A percentile compares a stretch with the other conserved stretches of the same genome.
Conservation (phyloP, 83 land plant species). For the Picea mariana region DNA sequence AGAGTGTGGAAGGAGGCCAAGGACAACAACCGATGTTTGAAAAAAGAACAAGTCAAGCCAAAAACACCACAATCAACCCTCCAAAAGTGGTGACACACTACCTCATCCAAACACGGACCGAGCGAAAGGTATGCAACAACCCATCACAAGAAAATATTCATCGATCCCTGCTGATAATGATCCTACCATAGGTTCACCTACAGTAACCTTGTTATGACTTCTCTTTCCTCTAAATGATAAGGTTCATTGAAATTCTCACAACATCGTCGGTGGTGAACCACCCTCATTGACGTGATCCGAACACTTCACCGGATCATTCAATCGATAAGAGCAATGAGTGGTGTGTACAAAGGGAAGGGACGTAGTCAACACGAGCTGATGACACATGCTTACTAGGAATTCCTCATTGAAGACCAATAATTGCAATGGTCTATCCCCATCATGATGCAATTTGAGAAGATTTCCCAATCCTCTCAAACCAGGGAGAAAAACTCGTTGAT, state of each 20-base stretch:
- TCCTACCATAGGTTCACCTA: conserved; percentile 23
- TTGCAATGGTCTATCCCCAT: conserved; percentile 24
- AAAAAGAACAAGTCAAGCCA: no score
- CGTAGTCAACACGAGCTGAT: conserved; percentile 27
- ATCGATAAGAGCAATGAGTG: conserved; percentile 10
- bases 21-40: no score
- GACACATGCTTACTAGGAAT: conserved; percentile 32
- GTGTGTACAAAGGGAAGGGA: conserved; percentile 27
- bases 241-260: conserved; percentile 29
- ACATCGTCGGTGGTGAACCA: conserved; percentile 16
- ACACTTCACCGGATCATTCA: neutral
- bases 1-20: no score
- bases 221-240: conserved; percentile 35
- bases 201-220: conserved; percentile 20
- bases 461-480: conserved; percentile 8
- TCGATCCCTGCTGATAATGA: neutral
- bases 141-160: no score
- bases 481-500: conserved; percentile 44
- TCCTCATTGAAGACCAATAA: conserved; percentile 20
- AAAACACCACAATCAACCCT: no score
- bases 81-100: no score
- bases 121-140: no score
- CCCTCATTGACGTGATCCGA: conserved; percentile 9
- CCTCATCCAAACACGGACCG: no score
- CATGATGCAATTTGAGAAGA: conserved; percentile 24